A percentile compares a stretch with the other conserved stretches of the same genome.
Evolutionary conservation across 2,329 filamentous ascomycete species (phyloP).

Genomic region (Albifimbria verrucaria): DNA sequence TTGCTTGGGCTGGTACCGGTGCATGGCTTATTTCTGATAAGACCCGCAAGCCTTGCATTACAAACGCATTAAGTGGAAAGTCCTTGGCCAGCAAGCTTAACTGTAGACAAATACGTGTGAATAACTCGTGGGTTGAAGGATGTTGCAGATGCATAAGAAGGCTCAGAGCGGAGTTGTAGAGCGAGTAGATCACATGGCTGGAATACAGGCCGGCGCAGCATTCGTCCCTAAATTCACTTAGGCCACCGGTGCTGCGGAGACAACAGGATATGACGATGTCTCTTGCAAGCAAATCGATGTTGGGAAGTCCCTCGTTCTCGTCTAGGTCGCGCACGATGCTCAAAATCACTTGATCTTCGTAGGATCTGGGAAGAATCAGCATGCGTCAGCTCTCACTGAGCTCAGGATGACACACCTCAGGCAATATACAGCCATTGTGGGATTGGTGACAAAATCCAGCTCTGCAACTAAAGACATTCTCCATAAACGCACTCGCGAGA

Average conservation of each 20-base stretch:
- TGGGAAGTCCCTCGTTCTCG: neutral
- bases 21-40: too few relatives aligned
- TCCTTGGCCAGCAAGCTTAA: too few relatives aligned
- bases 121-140: too few relatives aligned
- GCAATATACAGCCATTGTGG: neutral
- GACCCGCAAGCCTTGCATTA: too few relatives aligned
- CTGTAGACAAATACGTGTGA: too few relatives aligned
- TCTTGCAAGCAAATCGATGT: neutral
- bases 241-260: slow-evolving; percentile 4
- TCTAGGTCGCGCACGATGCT: slow-evolving; percentile 8
- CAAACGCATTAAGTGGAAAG: too few relatives aligned
- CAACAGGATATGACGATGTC: neutral
- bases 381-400: neutral
- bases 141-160: too few relatives aligned
- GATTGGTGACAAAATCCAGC: neutral
- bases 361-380: too few relatives aligned
- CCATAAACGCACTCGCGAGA: neutral
- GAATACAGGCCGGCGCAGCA: slow-evolving; percentile 11
- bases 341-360: slow-evolving; percentile 10
- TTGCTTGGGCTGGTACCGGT: too few relatives aligned
- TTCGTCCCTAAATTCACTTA: slow-evolving; percentile 7
- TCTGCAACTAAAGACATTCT: neutral
- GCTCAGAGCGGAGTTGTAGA: too few relatives aligned
- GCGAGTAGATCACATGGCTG: slow-evolving; percentile 7
- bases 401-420: neutral